Conservation (phyloP, 768 basidiomycete genomes). For the Termitomyces sp. region DNA sequence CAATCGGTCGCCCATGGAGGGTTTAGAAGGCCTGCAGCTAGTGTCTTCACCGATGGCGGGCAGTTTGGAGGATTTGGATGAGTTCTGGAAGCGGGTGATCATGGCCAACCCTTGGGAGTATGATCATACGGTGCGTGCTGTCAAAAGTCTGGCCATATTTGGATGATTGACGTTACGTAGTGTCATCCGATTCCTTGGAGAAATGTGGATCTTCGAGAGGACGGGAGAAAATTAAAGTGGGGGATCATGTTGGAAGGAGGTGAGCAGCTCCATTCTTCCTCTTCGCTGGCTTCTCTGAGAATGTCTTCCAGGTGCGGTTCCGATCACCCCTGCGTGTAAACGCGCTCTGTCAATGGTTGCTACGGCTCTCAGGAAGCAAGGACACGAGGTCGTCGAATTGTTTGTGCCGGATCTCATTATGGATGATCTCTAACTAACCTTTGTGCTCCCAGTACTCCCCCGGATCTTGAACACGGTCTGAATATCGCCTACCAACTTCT, state of each 20-base stretch:
- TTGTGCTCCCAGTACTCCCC: conserved; percentile 31
- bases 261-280: conserved; percentile 22
- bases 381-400: conserved; percentile 67
- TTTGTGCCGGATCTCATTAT: conserved; percentile 26
- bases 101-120: conserved; percentile 65
- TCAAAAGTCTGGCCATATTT: neutral
- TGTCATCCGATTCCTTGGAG: conserved; percentile 52
- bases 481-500: conserved; percentile 52
- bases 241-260: conserved; percentile 65
- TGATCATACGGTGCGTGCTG: conserved; percentile 49
- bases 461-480: conserved; percentile 49
- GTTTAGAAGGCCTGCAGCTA: conserved; percentile 56
- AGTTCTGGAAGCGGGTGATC: conserved; percentile 65
- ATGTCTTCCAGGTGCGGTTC: conserved; percentile 45
- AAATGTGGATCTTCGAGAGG: conserved; percentile 43
- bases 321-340: conserved; percentile 62
- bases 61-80: conserved; percentile 59
- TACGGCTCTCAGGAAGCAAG: conserved; percentile 52
- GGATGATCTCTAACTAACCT: conserved; percentile 1
- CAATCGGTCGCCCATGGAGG: conserved; percentile 43
- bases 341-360: conserved; percentile 54
- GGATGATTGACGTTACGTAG: conserved; percentile 25
- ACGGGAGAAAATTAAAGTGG: conserved; percentile 57
- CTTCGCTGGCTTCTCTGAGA: neutral
- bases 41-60: conserved; percentile 61